phyloP scores from a whole-genome alignment of 2,329 filamentous ascomycete species.

The Nigrospora oryzae region DNA sequence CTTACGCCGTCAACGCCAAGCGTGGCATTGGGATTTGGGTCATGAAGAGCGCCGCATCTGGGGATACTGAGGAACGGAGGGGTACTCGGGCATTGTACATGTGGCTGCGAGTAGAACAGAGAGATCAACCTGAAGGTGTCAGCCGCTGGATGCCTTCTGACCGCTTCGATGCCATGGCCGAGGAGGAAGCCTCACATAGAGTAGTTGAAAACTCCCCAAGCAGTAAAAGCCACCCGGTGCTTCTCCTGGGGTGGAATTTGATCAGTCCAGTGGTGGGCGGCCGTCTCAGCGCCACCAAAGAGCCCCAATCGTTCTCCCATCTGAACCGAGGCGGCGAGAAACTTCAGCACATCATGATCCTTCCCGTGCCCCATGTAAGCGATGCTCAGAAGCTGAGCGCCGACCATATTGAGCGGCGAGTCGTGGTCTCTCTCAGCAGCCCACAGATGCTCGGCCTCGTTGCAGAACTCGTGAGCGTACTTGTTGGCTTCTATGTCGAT shows the following conservation, averaged over 20 bases:
- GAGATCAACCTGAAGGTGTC: conserved; percentile 16
- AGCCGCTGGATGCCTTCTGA: neutral
- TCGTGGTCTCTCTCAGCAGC: conserved; percentile 7
- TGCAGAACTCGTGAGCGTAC: conserved; percentile 11
- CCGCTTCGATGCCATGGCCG: neutral
- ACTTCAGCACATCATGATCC: conserved; percentile 22
- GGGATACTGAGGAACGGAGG: conserved; percentile 15
- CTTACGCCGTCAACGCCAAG: neutral
- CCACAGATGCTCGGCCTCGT: conserved; percentile 18
- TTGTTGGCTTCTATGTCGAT: conserved; percentile 13
- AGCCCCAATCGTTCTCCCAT: conserved; percentile 22
- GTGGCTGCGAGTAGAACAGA: conserved; percentile 22
- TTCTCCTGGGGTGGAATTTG: conserved; percentile 7
- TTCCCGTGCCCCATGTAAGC: conserved; percentile 23
- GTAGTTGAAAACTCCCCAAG: conserved; percentile 28
- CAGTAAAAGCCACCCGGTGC: conserved; percentile 10
- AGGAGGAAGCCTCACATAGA: conserved; percentile 21
- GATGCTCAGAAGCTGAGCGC: conserved; percentile 22
- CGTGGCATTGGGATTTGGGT: neutral
- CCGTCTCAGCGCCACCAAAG: conserved; percentile 11
- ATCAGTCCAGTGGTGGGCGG: neutral
- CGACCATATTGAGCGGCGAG: conserved; percentile 18
- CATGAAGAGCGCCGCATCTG: neutral
- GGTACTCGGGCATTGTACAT: conserved; percentile 11
- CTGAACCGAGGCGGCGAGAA: conserved; percentile 14